A percentile compares a stretch with the other conserved stretches of the same genome.
Conservation (phyloP, 805 yeast species). For the Metschnikowia lunata region DNA sequence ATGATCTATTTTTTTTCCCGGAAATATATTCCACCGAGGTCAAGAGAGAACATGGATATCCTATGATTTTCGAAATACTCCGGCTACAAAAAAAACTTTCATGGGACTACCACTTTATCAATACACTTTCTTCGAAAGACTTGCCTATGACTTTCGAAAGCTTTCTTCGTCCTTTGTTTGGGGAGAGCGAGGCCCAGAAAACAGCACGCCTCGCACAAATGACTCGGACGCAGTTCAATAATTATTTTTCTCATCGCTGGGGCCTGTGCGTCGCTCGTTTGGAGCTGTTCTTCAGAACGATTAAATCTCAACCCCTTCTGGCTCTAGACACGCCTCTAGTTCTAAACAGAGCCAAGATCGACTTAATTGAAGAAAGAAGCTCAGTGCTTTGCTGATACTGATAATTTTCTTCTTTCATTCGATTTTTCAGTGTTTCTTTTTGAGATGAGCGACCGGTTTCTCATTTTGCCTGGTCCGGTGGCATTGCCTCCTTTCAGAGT, state of each 20-base stretch:
- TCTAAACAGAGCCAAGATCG: not conserved
- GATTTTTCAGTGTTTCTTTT: not conserved
- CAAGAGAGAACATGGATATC: too few species aligned
- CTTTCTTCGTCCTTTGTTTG: too few species aligned
- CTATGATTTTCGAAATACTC: too few species aligned
- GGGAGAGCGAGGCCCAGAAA: too few species aligned
- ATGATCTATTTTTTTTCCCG: too few species aligned
- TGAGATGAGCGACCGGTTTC: slow-evolving; percentile 23
- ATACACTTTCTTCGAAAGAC: too few species aligned
- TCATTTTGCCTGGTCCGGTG: slow-evolving; percentile 75
- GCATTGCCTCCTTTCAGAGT: slow-evolving; percentile 88
- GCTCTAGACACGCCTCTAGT: not conserved
- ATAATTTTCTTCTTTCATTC: not conserved
- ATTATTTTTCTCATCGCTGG: slow-evolving; percentile 1
- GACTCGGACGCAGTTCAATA: slow-evolving; percentile 3
- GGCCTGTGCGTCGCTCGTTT: not conserved
- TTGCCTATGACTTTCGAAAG: too few species aligned
- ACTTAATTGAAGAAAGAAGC: not conserved
- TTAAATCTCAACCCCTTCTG: not conserved
- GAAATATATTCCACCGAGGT: too few species aligned
- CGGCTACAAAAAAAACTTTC: too few species aligned
- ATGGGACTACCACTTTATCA: too few species aligned
- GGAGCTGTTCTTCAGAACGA: not conserved
- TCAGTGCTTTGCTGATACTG: too few species aligned
- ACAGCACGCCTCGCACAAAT: not conserved